These are phyloP conservation scores for Tolypocladium cylindrosporum DNA, from an alignment of 2,329 filamentous ascomycete species.

Conservation along the genomic window DNA sequence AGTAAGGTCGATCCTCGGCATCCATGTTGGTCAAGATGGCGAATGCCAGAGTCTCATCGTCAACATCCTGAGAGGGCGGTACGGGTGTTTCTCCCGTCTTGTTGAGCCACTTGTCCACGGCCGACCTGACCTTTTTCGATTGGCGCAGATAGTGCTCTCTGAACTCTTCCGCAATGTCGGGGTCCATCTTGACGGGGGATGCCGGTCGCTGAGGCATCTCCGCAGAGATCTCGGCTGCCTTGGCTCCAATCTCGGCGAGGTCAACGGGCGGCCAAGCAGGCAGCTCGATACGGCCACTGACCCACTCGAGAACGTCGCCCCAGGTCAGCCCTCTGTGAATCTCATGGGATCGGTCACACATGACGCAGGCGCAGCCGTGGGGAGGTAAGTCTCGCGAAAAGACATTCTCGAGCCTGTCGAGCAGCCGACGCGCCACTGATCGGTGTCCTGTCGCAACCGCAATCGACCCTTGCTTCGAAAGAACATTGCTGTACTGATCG, in stretches of 20 bases:
- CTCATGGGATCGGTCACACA: slow-evolving; percentile 58
- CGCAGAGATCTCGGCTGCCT: slow-evolving; percentile 52
- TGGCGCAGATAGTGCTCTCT: slow-evolving; percentile 86
- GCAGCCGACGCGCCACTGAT: slow-evolving; percentile 79
- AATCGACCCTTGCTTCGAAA: slow-evolving; percentile 75
- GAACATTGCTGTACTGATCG: slow-evolving; percentile 75
- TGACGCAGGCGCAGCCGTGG: slow-evolving; percentile 75
- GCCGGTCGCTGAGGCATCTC: slow-evolving; percentile 46
- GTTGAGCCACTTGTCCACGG: slow-evolving; percentile 82
- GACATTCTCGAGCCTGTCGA: slow-evolving; percentile 87
- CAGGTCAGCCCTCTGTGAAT: slow-evolving; percentile 72
- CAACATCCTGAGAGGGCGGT: slow-evolving; percentile 76
- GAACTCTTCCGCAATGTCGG: slow-evolving; percentile 89
- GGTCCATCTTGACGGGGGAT: slow-evolving; percentile 68
- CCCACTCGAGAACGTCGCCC: slow-evolving; percentile 90
- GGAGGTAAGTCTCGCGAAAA: slow-evolving; percentile 87
- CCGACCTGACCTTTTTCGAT: slow-evolving; percentile 83
- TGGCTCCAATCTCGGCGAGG: slow-evolving; percentile 51
- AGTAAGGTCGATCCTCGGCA: slow-evolving; percentile 64
- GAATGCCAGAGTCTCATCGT: slow-evolving; percentile 89
- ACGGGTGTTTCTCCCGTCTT: slow-evolving; percentile 65
- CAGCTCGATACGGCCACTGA: slow-evolving; percentile 78
- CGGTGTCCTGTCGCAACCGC: slow-evolving; percentile 93
- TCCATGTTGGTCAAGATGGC: slow-evolving; percentile 85
- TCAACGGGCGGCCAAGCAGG: slow-evolving; percentile 85